phyloP scores from a whole-genome alignment of 768 basidiomycete genomes.

The Leccinum disarticulatum region DNA sequence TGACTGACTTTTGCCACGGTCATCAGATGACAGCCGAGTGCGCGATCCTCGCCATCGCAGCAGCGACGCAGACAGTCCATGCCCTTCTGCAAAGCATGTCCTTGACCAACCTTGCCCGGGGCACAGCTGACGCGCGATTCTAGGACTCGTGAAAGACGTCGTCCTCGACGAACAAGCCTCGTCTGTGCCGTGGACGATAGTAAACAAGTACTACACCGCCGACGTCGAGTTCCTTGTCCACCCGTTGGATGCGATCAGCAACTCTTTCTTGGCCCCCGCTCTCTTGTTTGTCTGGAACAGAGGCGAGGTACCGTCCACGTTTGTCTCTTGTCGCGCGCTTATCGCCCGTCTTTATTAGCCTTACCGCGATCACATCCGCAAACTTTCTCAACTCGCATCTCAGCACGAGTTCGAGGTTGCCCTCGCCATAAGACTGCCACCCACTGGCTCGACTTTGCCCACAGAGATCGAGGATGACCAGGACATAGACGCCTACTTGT shows the following conservation, averaged over 20 bases:
- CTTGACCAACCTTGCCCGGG: background rate
- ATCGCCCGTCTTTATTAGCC: constrained; percentile 43
- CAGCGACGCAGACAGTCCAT: constrained; percentile 16
- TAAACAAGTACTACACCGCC: constrained; percentile 81
- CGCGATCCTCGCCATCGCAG: constrained; percentile 28
- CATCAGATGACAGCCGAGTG: constrained; percentile 19
- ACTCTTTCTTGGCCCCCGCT: constrained; percentile 53
- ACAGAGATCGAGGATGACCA: constrained; percentile 45
- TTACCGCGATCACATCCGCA: constrained; percentile 55
- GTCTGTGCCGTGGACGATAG: constrained; percentile 68
- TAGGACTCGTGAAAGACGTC: constrained; percentile 25
- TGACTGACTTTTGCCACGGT: background rate
- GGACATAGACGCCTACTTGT: constrained; percentile 64
- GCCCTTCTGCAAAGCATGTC: constrained; percentile 28
- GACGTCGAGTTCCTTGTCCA: constrained; percentile 65
- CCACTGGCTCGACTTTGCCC: constrained; percentile 13
- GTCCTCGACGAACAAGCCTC: constrained; percentile 18
- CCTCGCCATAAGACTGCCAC: constrained; percentile 60
- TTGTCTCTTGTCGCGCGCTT: background rate
- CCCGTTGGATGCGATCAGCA: constrained; percentile 41
- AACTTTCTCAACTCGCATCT: constrained; percentile 47
- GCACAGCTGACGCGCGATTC: constrained; percentile 18
- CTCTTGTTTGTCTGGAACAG: constrained; percentile 69
- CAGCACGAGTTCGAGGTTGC: constrained; percentile 67
- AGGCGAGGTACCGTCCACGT: constrained; percentile 51